Evolutionary conservation across 805 yeast species (phyloP).

Genomic region (Candida caryicola): DNA sequence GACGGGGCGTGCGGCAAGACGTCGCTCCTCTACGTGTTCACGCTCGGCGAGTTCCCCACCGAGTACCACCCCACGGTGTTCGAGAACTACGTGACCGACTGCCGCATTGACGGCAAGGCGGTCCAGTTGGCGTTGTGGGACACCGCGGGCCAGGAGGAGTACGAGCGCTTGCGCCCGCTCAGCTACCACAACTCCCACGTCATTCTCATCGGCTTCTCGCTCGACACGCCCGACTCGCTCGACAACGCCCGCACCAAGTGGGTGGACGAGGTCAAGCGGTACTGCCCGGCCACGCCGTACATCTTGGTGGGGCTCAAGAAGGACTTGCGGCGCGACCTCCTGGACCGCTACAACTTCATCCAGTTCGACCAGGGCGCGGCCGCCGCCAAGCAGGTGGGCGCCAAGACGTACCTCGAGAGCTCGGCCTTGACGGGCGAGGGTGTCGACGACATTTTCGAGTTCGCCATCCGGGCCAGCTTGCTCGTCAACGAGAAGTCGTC

Average conservation of each 20-base stretch:
- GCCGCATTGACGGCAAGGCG: constrained; percentile 90
- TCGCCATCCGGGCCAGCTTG: constrained; percentile 81
- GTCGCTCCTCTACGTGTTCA: constrained; percentile 83
- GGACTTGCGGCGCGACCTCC: constrained; percentile 58
- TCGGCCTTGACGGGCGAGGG: constrained; percentile 93
- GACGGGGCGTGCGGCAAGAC: constrained; percentile 97
- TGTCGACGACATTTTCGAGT: constrained; percentile 90
- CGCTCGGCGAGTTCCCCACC: constrained; percentile 88
- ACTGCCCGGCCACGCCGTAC: constrained; percentile 79
- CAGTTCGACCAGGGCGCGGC: constrained; percentile 58
- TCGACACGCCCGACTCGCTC: constrained; percentile 80
- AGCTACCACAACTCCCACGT: constrained; percentile 87
- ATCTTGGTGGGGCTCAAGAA: constrained; percentile 81
- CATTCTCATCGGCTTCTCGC: constrained; percentile 80
- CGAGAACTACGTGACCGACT: constrained; percentile 91
- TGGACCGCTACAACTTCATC: constrained; percentile 45
- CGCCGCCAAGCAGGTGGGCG: constrained; percentile 77
- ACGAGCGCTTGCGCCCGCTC: constrained; percentile 83
- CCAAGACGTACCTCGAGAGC: constrained; percentile 80
- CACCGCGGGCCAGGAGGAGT: constrained; percentile 96
- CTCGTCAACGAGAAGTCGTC: constrained; percentile 34
- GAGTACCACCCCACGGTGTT: constrained; percentile 93
- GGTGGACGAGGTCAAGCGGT: constrained; percentile 77
- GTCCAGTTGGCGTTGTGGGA: constrained; percentile 91
- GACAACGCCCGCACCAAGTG: constrained; percentile 82